A percentile compares a stretch with the other conserved stretches of the same genome.
phyloP scores from a whole-genome alignment of 495 filamentous ascomycete genomes.

The Hypoxylon trugodes region DNA sequence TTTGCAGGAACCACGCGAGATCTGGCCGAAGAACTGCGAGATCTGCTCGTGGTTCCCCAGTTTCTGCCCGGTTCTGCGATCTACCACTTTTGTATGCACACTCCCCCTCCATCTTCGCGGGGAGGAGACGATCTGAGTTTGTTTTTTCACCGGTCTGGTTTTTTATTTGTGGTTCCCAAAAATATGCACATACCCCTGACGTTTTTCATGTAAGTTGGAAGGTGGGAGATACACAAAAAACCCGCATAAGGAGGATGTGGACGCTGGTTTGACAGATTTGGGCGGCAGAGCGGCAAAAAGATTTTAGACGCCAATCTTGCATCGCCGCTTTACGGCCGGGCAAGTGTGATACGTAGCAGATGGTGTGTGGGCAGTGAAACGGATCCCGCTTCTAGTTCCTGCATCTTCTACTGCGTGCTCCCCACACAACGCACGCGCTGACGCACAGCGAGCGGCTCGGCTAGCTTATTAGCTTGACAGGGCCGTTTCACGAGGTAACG shows the following conservation, averaged over 20 bases:
- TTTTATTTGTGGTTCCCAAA: slow-evolving; percentile 30
- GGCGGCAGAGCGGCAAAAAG: slow-evolving; percentile 36
- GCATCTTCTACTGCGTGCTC: slow-evolving; percentile 35
- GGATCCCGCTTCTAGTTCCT: slow-evolving; percentile 41
- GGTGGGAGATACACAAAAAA: slow-evolving; percentile 27
- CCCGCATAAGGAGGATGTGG: slow-evolving; percentile 15
- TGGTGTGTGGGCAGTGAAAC: slow-evolving; percentile 38
- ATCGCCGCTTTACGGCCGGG: slow-evolving; percentile 43
- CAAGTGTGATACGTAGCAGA: slow-evolving; percentile 35
- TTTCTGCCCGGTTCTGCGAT: no score
- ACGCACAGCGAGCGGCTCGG: slow-evolving; percentile 40
- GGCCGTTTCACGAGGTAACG: slow-evolving; percentile 53
- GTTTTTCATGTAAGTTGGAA: slow-evolving; percentile 21
- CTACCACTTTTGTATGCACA: slow-evolving; percentile 45
- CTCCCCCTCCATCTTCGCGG: slow-evolving; percentile 37
- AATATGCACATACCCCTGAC: slow-evolving; percentile 41
- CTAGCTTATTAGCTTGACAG: slow-evolving; percentile 32
- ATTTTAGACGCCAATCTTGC: slow-evolving; percentile 33
- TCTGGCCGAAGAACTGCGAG: slow-evolving; percentile 38
- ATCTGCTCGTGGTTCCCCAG: slow-evolving; percentile 32
- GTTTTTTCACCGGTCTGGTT: slow-evolving; percentile 8
- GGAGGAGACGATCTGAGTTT: no score
- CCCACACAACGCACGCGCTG: slow-evolving; percentile 39
- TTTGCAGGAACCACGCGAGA: slow-evolving; percentile 33
- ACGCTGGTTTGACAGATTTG: slow-evolving; percentile 33